Evolutionary conservation across 192 early-diverging fungal species (phyloP).

Genomic region (Glomus cerebriforme): DNA sequence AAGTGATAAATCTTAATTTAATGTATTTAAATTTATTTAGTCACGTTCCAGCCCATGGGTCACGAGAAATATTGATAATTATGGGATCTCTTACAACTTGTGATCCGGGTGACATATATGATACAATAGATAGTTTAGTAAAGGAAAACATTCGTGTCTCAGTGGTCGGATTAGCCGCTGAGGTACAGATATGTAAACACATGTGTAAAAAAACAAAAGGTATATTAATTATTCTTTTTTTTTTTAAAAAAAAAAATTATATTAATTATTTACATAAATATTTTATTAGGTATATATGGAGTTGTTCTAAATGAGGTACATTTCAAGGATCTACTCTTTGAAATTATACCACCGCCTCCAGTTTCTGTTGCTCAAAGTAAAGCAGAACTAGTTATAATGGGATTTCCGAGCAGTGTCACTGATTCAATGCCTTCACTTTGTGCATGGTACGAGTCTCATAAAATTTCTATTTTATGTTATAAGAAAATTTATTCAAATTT

Average conservation of each 20-base stretch:
- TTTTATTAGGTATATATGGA: conserved; percentile 67
- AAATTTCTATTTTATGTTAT: neutral
- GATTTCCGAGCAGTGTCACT: conserved; percentile 72
- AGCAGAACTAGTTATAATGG: conserved; percentile 86
- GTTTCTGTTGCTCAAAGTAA: conserved; percentile 53
- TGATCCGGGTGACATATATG: conserved; percentile 89
- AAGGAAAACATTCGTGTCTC: conserved; percentile 77
- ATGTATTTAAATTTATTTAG: conserved; percentile 32
- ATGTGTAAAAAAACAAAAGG: conserved; percentile 80
- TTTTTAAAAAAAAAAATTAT: neutral
- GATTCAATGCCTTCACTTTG: conserved; percentile 67
- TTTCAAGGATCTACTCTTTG: conserved; percentile 82
- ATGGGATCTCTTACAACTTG: conserved; percentile 89
- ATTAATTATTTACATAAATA: neutral
- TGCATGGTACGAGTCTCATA: conserved; percentile 62
- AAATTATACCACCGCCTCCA: conserved; percentile 86
- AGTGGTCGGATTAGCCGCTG: conserved; percentile 88
- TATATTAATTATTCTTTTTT: conserved; percentile 12
- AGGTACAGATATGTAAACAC: conserved; percentile 79
- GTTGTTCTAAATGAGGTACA: conserved; percentile 85
- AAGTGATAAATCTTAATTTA: neutral
- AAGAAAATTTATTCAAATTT: conserved; percentile 2
- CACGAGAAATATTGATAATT: conserved; percentile 84
- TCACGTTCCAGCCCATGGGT: conserved; percentile 88
- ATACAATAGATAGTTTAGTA: conserved; percentile 72